Conservation (phyloP, 805 yeast genomes). For the Hanseniaspora thailandica region DNA sequence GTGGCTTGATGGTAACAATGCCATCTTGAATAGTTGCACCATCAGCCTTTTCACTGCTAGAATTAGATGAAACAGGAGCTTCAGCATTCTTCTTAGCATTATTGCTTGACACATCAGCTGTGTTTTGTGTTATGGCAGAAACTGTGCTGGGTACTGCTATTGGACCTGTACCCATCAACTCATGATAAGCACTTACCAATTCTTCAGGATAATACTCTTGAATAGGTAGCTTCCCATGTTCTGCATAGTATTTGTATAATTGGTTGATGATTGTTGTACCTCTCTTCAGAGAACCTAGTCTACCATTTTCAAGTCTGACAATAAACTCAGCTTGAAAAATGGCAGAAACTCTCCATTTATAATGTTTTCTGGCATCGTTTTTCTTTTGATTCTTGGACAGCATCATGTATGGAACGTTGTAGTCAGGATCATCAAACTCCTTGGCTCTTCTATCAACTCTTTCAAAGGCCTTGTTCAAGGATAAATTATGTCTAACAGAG, state of each 20-base stretch:
- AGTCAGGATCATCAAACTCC: conserved; percentile 8
- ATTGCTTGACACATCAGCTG: background rate
- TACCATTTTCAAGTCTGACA: conserved; percentile 66
- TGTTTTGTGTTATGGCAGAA: too few species aligned
- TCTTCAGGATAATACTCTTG: conserved; percentile 28
- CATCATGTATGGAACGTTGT: background rate
- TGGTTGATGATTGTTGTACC: conserved; percentile 76
- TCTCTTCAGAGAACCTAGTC: conserved; percentile 58
- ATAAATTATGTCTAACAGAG: conserved; percentile 87
- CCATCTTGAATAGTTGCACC: background rate
- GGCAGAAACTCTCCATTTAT: conserved; percentile 96
- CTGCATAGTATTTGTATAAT: conserved; percentile 56
- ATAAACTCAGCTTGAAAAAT: conserved; percentile 73
- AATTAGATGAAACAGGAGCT: background rate
- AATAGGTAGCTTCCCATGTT: conserved; percentile 33
- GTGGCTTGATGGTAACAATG: background rate
- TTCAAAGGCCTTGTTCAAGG: conserved; percentile 92
- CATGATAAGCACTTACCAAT: conserved; percentile 14
- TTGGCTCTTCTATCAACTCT: conserved; percentile 71
- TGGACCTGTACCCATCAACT: conserved; percentile 12
- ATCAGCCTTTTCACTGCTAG: too few species aligned
- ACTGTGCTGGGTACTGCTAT: conserved; percentile 3
- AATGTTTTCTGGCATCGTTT: conserved; percentile 96
- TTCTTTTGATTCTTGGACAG: conserved; percentile 30
- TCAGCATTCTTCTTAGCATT: background rate